phyloP scores from a whole-genome alignment of 2,329 filamentous ascomycete genomes.

The Aquanectria penicillioides region DNA sequence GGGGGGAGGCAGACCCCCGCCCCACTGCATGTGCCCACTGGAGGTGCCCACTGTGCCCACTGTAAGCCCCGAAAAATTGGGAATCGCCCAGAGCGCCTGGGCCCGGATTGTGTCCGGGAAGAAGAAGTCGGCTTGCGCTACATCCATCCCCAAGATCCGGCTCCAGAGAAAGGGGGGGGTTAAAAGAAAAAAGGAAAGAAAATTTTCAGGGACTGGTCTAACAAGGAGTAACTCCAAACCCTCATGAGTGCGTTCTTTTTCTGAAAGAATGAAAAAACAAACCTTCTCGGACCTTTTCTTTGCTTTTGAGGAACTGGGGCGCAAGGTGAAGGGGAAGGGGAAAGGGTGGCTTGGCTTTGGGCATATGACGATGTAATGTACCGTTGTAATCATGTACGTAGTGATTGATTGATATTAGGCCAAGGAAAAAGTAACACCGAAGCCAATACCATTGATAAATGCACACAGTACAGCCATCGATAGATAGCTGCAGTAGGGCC shows the following conservation, averaged over 20 bases:
- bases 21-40: not conserved
- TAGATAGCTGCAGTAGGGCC: conserved; percentile 2
- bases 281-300: not conserved
- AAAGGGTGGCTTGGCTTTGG: conserved; percentile 1
- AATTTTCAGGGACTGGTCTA: not conserved
- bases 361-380: too few relatives aligned
- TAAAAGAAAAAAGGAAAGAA: not conserved
- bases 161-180: not conserved
- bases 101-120: conserved; percentile 16
- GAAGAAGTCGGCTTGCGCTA: not conserved
- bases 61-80: conserved; percentile 15
- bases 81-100: not conserved
- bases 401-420: not conserved
- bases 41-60: conserved; percentile 11
- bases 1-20: not conserved
- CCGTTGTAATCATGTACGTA: conserved; percentile 12
- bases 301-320: not conserved
- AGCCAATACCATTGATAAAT: conserved; percentile 5
- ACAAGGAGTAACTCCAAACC: not conserved
- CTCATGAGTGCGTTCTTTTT: too few relatives aligned
- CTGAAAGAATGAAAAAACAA: too few relatives aligned
- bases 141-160: conserved; percentile 6
- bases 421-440: not conserved
- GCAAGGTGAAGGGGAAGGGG: not conserved
- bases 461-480: too few relatives aligned